phyloP scores from a whole-genome alignment of 2,329 filamentous ascomycete genomes.

The Aspergillus transmontanensis region DNA sequence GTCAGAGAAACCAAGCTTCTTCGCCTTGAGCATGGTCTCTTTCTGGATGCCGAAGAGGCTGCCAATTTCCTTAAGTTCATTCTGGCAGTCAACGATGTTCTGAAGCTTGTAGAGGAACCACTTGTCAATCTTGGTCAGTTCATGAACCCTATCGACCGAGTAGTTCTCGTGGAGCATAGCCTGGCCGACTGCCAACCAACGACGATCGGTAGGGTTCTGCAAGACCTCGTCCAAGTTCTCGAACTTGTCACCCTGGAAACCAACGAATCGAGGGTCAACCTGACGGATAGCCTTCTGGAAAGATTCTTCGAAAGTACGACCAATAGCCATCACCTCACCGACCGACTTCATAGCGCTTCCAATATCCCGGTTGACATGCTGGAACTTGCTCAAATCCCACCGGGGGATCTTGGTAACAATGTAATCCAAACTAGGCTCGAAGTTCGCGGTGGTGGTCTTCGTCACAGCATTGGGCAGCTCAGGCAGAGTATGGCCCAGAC shows the following conservation, averaged over 20 bases:
- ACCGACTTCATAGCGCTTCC: constrained; percentile 99
- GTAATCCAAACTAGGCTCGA: constrained; percentile 95
- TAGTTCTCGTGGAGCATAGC: constrained; percentile 98
- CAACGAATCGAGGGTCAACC: constrained; percentile 87
- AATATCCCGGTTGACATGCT: constrained; percentile 96
- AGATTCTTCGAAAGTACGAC: constrained; percentile 96
- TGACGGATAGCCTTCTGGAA: constrained; percentile 99
- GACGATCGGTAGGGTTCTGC: constrained; percentile 89
- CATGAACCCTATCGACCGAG: constrained; percentile 86
- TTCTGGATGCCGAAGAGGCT: constrained; percentile 82
- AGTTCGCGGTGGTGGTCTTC: constrained; percentile 98
- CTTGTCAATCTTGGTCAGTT: constrained; percentile 97
- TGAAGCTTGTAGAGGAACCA: constrained; percentile 99
- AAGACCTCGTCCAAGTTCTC: constrained; percentile 89
- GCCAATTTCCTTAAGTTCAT: constrained; percentile 81
- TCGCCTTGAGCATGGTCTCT: constrained; percentile 84
- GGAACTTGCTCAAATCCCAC: constrained; percentile 98
- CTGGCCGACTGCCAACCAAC: constrained; percentile 96
- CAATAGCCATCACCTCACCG: constrained; percentile 98
- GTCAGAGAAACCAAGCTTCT: constrained; percentile 98
- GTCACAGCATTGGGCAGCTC: constrained; percentile 97
- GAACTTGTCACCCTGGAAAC: constrained; percentile 94
- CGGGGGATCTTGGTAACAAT: constrained; percentile 98
- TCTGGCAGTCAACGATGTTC: constrained; percentile 91
- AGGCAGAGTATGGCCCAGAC: constrained; percentile 89